Conservation (phyloP, 495 filamentous ascomycete genomes). For the Aspergillus affinis region DNA sequence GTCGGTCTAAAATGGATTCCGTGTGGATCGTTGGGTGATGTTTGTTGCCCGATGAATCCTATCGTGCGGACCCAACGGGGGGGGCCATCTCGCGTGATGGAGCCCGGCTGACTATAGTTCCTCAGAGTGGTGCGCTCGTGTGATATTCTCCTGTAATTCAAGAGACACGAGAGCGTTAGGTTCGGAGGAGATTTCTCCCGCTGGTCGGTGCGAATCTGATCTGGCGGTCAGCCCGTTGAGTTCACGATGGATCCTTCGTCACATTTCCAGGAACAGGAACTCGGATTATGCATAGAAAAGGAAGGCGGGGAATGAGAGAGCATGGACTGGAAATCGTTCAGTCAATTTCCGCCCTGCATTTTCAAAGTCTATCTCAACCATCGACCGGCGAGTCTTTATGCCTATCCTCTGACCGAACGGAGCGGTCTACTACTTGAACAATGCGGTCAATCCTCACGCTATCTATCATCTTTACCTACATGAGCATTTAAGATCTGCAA, state of each 20-base stretch:
- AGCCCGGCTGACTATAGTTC: neutral
- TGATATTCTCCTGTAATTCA: neutral
- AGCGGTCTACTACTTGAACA: neutral
- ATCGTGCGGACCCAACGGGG: conserved; percentile 15
- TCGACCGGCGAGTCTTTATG: neutral
- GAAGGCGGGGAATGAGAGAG: neutral
- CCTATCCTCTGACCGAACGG: neutral
- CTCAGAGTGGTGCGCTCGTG: neutral
- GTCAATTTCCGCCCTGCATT: neutral
- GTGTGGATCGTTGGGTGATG: neutral
- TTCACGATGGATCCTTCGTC: neutral
- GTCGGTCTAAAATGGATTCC: neutral
- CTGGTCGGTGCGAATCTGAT: neutral
- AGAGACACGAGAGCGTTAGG: neutral
- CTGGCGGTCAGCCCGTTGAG: neutral
- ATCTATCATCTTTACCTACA: neutral
- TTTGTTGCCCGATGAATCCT: conserved; percentile 18
- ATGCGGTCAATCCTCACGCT: neutral
- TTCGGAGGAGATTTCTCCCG: too few species aligned
- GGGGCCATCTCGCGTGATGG: conserved; percentile 1
- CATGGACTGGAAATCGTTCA: neutral
- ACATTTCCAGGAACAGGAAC: neutral
- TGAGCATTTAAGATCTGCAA: neutral
- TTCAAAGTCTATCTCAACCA: neutral
- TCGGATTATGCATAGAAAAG: neutral